Base-by-base conservation (phyloP, 202 grass and related monocot genomes). In the Musa balbisiana region DNA sequence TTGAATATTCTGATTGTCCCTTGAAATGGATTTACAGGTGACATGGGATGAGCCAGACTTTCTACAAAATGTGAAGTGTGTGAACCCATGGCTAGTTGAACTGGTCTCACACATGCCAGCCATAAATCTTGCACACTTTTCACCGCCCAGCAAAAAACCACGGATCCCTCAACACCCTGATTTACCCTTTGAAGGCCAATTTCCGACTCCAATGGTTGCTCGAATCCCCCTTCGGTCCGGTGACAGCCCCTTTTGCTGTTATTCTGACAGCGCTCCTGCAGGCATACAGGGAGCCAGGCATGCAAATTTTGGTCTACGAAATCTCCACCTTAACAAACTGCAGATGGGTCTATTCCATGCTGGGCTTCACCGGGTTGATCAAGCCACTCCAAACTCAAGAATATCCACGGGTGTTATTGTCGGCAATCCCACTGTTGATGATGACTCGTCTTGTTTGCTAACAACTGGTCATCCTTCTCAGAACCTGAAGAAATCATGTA, bases 201-300 rank as follows among this genome's bases (percentile, higher is more conserved):
- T 92, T 78, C 55, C 80, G 53, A 67, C 17, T 73, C 67, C 78
- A 12, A 51, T n/a, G 25, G 80, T 81, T 62, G 50, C 33, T 11
- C 23, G 23, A n/a, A 64, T 23, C 75, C 82, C 90, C 82, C 78
- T 89, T 67, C 72, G 78, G 20, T 19, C 66, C 55, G 52, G 73
- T 17, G 65, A 73, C 51, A 80, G 80, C 74, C 88, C 86, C 53
- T 69, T 86, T 51, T 72, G 80, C 86, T 86, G 82, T 80, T 87
- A 89, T 67, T 84, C 79, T 51, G 83, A 85, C 82, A 70, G 81
- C 55, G 73, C 86, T 91, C 78, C 88, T 76, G 85, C 87, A 88
- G 83, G 88, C 87, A 94, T 94, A 88, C 95, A 99, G 95, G 95
- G 95, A 92, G 87, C 91, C 95, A 99, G 95, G 95, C 95, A 98